These are phyloP conservation scores for Acaromyces ingoldii DNA, from an alignment of 1,284 basidiomycete species.

Conservation along the genomic window DNA sequence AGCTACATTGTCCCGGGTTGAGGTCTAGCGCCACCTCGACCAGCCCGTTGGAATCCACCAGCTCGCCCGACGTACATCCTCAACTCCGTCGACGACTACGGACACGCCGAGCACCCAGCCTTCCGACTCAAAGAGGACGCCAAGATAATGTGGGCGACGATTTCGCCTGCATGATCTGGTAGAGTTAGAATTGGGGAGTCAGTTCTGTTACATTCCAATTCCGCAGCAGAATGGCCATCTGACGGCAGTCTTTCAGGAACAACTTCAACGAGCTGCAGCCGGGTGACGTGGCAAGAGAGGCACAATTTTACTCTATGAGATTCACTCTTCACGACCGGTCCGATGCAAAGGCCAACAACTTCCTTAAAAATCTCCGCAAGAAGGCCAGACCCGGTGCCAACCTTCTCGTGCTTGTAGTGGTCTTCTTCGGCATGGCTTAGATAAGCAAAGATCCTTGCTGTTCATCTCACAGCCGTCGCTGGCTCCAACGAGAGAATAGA, in stretches of 20 bases:
- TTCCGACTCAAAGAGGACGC: neutral
- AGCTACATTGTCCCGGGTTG: neutral
- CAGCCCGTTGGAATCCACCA: neutral
- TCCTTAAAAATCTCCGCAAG: neutral
- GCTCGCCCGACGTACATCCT: no score
- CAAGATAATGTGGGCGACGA: neutral
- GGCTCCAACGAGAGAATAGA: neutral
- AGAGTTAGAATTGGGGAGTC: neutral
- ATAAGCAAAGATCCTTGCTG: neutral
- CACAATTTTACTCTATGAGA: neutral
- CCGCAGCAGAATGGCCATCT: neutral
- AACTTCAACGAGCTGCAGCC: neutral
- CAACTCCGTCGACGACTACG: no score
- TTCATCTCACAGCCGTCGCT: neutral
- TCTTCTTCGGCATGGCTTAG: neutral
- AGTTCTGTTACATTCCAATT: no score
- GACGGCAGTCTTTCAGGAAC: neutral
- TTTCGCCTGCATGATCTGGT: neutral
- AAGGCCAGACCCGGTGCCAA: neutral
- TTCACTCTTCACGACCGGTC: neutral
- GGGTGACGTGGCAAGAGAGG: neutral
- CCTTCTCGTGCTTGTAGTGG: neutral
- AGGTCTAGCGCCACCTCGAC: neutral
- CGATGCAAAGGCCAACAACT: neutral
- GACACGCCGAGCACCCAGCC: no score